A percentile compares a stretch with the other conserved stretches of the same genome.
Conservation (phyloP, 2,329 filamentous ascomycete species). For the Botrytis deweyae region DNA sequence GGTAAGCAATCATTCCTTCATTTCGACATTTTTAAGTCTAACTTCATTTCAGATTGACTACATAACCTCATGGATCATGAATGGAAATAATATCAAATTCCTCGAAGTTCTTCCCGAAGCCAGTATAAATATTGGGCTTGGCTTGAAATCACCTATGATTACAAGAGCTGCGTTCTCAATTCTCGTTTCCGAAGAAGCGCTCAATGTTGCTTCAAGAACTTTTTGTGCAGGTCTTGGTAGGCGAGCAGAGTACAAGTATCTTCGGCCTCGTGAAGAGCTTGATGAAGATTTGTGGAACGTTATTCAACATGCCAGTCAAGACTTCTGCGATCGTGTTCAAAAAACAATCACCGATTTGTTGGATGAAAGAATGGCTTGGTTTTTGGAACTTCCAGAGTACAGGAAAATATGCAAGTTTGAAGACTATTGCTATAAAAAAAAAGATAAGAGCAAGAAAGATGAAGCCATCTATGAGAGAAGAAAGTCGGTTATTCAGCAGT, state of each 20-base stretch:
- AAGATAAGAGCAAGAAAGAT: neutral
- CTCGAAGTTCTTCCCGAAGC: conserved; percentile 64
- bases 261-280: conserved; percentile 48
- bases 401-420: conserved; percentile 36
- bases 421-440: conserved; percentile 16
- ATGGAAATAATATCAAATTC: conserved; percentile 54
- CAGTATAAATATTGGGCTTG: conserved; percentile 55
- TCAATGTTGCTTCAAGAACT: conserved; percentile 38
- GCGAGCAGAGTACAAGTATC: conserved; percentile 41
- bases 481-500: conserved; percentile 3
- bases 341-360: conserved; percentile 39
- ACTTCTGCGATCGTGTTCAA: conserved; percentile 50
- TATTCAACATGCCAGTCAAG: conserved; percentile 58
- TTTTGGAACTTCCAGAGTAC: conserved; percentile 39
- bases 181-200: conserved; percentile 61
- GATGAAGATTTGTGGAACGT: conserved; percentile 56
- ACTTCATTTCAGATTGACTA: conserved; percentile 40
- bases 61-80: conserved; percentile 59
- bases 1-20: conserved; percentile 37
- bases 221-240: neutral
- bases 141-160: conserved; percentile 46
- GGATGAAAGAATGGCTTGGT: conserved; percentile 43
- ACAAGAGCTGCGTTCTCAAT: conserved; percentile 55
- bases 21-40: conserved; percentile 13
- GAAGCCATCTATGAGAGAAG: conserved; percentile 14